Percentiles rank a stretch among this genome's conserved stretches.
Conservation (phyloP, 257 asterid genomes). For the Solanum ahanhuiri region DNA sequence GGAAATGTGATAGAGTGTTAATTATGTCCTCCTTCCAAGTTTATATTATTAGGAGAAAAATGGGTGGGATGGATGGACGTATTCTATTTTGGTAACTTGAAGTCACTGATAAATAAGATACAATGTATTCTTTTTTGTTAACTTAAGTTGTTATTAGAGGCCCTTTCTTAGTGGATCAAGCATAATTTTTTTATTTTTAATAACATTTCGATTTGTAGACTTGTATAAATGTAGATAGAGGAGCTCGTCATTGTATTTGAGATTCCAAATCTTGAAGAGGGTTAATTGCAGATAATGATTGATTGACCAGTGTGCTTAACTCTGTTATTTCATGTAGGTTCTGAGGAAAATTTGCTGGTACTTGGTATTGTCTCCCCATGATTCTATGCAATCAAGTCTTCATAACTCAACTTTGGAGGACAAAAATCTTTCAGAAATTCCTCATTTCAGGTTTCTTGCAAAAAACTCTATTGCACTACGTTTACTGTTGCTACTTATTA, state of each 20-base stretch:
- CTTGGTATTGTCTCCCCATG: conserved; percentile 83
- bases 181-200: background rate
- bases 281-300: background rate
- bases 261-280: background rate
- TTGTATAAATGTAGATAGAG: background rate
- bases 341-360: conserved; percentile 97
- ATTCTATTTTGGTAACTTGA: background rate
- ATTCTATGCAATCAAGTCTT: conserved; percentile 96
- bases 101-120: background rate
- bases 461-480: background rate
- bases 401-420: conserved; percentile 90
- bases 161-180: background rate
- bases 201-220: background rate
- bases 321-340: conserved; percentile 33
- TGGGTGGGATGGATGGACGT: background rate
- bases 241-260: background rate
- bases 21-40: too few species aligned
- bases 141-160: background rate
- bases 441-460: conserved; percentile 58
- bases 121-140: background rate
- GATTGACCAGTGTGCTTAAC: background rate
- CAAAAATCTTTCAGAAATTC: conserved; percentile 84
- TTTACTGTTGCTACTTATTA: background rate
- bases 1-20: too few species aligned
- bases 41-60: background rate